Evolutionary conservation across 2,329 filamentous ascomycete genomes (phyloP).

Genomic region (Pseudovirgaria hyperparasitica): DNA sequence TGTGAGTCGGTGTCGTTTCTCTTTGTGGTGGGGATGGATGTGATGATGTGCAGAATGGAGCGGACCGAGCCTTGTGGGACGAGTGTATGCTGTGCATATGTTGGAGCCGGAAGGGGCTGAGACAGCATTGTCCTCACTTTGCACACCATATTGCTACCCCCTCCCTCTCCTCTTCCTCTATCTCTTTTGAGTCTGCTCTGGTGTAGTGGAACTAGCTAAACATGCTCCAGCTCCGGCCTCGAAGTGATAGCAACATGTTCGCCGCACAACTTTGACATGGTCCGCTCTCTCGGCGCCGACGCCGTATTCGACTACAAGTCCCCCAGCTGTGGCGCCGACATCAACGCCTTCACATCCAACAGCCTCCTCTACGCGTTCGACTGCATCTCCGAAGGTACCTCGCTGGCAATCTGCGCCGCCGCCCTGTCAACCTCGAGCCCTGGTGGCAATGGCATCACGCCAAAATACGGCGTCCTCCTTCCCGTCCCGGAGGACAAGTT

Average conservation of each 20-base stretch:
- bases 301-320: slow-evolving; percentile 39
- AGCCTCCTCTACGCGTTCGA: slow-evolving; percentile 35
- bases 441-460: too few relatives aligned
- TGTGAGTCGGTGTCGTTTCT: slow-evolving; percentile 9
- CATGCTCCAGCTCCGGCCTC: slow-evolving; percentile 18
- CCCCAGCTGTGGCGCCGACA: slow-evolving; percentile 31
- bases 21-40: too few relatives aligned
- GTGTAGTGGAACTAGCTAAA: too few relatives aligned
- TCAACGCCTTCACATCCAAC: slow-evolving; percentile 33
- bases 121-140: too few relatives aligned
- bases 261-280: slow-evolving; percentile 35
- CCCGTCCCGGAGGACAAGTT: slow-evolving; percentile 18
- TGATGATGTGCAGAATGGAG: too few relatives aligned
- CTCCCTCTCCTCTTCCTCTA: too few relatives aligned
- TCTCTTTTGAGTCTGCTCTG: too few relatives aligned
- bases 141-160: too few relatives aligned
- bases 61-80: too few relatives aligned
- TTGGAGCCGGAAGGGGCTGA: too few relatives aligned
- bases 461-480: slow-evolving; percentile 29
- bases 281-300: slow-evolving; percentile 34
- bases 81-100: too few relatives aligned
- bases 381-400: slow-evolving; percentile 31
- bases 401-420: slow-evolving; percentile 25
- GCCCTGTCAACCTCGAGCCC: slow-evolving; percentile 27
- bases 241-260: slow-evolving; percentile 35